Evolutionary conservation across 805 yeast species (phyloP).

Genomic region (Myxozyma kluyveri): DNA sequence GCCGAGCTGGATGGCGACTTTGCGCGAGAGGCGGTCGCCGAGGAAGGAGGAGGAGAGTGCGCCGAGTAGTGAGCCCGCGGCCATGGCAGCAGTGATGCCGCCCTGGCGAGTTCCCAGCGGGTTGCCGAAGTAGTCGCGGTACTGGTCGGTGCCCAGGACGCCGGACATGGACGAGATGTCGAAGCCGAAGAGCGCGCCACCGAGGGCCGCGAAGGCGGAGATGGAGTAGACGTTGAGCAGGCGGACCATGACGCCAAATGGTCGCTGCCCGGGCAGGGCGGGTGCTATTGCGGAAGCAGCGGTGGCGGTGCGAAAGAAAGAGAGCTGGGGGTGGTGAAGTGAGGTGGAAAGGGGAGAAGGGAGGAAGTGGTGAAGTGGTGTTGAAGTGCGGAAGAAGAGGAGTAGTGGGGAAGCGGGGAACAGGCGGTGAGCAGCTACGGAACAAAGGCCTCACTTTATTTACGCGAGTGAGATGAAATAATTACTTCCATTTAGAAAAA

Average conservation of each 20-base stretch:
- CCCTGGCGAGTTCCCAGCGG: conserved; percentile 60
- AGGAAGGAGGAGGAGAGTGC: conserved; percentile 48
- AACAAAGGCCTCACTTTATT: too few relatives aligned
- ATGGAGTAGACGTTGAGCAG: conserved; percentile 48
- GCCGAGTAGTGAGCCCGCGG: conserved; percentile 64
- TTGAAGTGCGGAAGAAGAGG: too few relatives aligned
- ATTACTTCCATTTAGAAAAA: too few relatives aligned
- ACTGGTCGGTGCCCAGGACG: conserved; percentile 49
- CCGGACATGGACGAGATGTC: conserved; percentile 68
- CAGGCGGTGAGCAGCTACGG: too few relatives aligned
- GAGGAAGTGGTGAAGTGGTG: too few relatives aligned
- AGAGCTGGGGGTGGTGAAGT: too few relatives aligned
- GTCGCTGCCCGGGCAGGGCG: too few relatives aligned
- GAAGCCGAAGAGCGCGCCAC: conserved; percentile 63
- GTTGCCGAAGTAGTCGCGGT: conserved; percentile 46
- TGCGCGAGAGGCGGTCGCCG: conserved; percentile 40
- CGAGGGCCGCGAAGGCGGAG: conserved; percentile 50
- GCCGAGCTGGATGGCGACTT: conserved; percentile 27
- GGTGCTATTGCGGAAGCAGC: too few relatives aligned
- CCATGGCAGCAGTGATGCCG: conserved; percentile 58
- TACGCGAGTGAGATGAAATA: too few relatives aligned
- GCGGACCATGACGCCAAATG: conserved; percentile 13
- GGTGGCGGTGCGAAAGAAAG: too few relatives aligned
- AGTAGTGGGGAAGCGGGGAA: too few relatives aligned
- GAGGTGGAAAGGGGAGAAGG: too few relatives aligned